Percentiles rank a stretch among this genome's conserved stretches.
phyloP scores from a whole-genome alignment of 148 eudicot genomes.

The Fagopyrum homotropicum region DNA sequence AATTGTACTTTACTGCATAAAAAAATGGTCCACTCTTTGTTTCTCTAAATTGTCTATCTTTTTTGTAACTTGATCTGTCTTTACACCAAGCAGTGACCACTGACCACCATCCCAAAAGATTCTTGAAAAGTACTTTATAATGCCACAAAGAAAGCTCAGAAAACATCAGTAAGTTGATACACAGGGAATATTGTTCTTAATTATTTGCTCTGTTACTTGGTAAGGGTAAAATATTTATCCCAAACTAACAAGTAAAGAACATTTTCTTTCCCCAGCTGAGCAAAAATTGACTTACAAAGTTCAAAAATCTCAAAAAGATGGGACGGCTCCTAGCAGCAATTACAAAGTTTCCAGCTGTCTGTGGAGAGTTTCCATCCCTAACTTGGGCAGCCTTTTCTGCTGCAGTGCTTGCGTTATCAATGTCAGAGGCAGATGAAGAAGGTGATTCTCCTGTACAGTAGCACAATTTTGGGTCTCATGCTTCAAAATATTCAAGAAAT shows the following conservation, averaged over 20 bases:
- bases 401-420: constrained; percentile 75
- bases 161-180: neutral
- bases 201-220: neutral
- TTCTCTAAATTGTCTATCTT: neutral
- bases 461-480: neutral
- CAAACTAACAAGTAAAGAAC: neutral
- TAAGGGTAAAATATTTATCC: neutral
- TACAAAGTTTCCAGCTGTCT: constrained; percentile 53
- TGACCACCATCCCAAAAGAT: neutral
- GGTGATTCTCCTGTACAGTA: constrained; percentile 78
- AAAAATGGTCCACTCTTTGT: neutral
- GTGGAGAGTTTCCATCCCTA: constrained; percentile 65
- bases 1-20: neutral
- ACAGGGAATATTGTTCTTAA: neutral
- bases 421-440: constrained; percentile 93
- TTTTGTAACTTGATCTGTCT: neutral
- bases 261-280: neutral
- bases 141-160: neutral
- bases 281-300: constrained; percentile 53
- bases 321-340: constrained; percentile 65
- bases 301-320: constrained; percentile 54
- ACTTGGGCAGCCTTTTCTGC: constrained; percentile 58
- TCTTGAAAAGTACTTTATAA: neutral
- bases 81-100: neutral
- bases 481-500: neutral